Percentiles rank a stretch among this genome's conserved stretches.
These are phyloP conservation scores for Carex littledalei DNA, from an alignment of 176 grass and related monocot genomes.

Conservation along the genomic window DNA sequence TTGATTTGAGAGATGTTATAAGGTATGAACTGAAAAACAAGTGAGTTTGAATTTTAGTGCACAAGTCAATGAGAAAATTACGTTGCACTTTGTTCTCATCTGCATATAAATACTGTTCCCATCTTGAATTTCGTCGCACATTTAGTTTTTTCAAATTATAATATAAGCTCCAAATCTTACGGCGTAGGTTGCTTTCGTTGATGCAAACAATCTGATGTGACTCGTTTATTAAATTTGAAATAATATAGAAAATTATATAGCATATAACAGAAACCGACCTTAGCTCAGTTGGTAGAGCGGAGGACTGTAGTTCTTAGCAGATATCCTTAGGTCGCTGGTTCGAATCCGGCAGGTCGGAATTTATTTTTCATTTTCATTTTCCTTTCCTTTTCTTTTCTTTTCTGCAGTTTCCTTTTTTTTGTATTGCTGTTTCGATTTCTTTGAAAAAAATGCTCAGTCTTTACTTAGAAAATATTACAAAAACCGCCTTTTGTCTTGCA, in stretches of 20 bases:
- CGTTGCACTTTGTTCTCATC: not conserved
- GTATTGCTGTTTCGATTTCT: too few species aligned
- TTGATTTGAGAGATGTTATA: not conserved
- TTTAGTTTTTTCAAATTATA: not conserved
- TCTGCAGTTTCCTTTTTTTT: too few species aligned
- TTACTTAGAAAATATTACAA: too few species aligned
- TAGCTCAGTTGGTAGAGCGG: constrained; percentile 99
- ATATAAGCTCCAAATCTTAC: too few species aligned
- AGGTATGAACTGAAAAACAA: not conserved
- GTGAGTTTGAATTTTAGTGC: not conserved
- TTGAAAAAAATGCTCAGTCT: too few species aligned
- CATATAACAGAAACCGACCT: constrained; percentile 38
- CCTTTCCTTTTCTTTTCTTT: too few species aligned
- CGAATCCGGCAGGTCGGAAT: constrained; percentile 72
- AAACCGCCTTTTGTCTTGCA: too few species aligned
- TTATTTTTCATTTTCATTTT: too few species aligned
- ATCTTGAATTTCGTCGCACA: not conserved
- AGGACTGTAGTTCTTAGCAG: constrained; percentile 62
- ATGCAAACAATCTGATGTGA: too few species aligned
- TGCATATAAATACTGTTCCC: not conserved
- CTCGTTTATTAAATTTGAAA: too few species aligned
- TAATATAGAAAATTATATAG: too few species aligned
- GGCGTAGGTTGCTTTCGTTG: too few species aligned
- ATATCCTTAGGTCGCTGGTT: constrained; percentile 99
- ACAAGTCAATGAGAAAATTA: not conserved